Conservation (phyloP, 2,329 filamentous ascomycete species). For the Penicillium corylophilum region DNA sequence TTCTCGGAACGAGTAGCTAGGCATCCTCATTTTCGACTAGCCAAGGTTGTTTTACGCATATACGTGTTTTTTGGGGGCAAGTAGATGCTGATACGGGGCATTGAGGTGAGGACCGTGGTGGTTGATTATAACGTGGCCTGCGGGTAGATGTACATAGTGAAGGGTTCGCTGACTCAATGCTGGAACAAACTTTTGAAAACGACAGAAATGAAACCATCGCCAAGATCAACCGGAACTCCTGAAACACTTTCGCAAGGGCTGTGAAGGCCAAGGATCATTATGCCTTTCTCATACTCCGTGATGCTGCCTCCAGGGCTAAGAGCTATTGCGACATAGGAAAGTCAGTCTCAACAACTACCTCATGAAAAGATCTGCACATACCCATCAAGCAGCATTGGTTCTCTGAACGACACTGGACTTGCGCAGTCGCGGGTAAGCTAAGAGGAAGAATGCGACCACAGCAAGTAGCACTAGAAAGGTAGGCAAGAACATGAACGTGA, state of each 20-base stretch:
- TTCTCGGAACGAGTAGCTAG: not conserved
- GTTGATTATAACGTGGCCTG: not conserved
- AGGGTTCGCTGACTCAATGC: not conserved
- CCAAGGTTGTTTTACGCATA: too few relatives aligned
- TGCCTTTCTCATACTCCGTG: not conserved
- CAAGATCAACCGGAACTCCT: not conserved
- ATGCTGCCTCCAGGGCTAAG: not conserved
- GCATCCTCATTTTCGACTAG: not conserved
- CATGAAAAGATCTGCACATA: not conserved
- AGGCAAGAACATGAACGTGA: conserved; percentile 37
- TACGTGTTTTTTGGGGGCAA: too few relatives aligned
- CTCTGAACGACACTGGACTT: conserved; percentile 12
- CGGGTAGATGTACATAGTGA: too few relatives aligned
- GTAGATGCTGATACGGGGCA: not conserved
- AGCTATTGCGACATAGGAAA: not conserved
- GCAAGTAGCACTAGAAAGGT: conserved; percentile 33
- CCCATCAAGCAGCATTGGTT: not conserved
- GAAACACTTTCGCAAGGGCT: not conserved
- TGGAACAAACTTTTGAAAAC: not conserved
- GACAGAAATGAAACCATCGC: not conserved
- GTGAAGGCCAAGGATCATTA: not conserved
- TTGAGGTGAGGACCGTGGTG: not conserved
- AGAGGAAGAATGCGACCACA: conserved; percentile 31
- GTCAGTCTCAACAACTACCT: not conserved
- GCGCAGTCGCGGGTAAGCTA: conserved; percentile 30